Evolutionary conservation across 2,329 filamentous ascomycete species (phyloP), one percentile per base, ranked within the genome.

Genomic region (Talaromyces sp.): DNA sequence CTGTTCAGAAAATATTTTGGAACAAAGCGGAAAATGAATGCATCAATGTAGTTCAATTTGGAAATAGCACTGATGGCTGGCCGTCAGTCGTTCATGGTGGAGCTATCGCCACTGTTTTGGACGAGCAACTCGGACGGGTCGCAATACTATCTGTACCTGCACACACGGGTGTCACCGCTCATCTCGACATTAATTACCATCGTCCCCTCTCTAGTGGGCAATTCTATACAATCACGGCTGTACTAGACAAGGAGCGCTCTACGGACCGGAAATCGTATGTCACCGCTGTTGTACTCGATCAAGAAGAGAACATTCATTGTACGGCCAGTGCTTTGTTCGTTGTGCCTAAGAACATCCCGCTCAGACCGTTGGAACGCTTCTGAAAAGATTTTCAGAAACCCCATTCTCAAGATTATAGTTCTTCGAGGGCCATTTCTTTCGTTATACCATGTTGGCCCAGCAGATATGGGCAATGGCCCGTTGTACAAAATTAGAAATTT

Each of bases 41-140:
- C 39, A 78, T 88, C 11, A 84, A 82, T 59, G 82, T 93, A n/a
- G 79, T 93, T 4, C 90, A 83, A 80, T 83, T 93, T 62, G 91
- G 90, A 7, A 75, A 81, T n/a, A 85, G 81, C 1, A 73, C 89
- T 22, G 81, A 83, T 57, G 90, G 91, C 3, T 93, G 89, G 88
- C 90, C 90, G 1, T 84, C 85, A 13, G 81, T 90, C 47, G 86
- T 87, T 60, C 90, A 94, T 77, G 90, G 90, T 63, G 90, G 90
- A 14, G 81, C 84, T 7, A 82, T 90, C 58, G 88, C 88, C 8
- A 92, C 88, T 0, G 75, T 91, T 3, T 77, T 93, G 43, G 86
- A 91, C 74, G 90, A 93, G 79, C 85, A 83, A 60, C 81, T 91
- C 67, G 87, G 87, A n/a, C 82, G 88, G 50, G 87, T 86, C 66